phyloP scores from a whole-genome alignment of 2,329 filamentous ascomycete species.

The Clonostachys rosea region DNA sequence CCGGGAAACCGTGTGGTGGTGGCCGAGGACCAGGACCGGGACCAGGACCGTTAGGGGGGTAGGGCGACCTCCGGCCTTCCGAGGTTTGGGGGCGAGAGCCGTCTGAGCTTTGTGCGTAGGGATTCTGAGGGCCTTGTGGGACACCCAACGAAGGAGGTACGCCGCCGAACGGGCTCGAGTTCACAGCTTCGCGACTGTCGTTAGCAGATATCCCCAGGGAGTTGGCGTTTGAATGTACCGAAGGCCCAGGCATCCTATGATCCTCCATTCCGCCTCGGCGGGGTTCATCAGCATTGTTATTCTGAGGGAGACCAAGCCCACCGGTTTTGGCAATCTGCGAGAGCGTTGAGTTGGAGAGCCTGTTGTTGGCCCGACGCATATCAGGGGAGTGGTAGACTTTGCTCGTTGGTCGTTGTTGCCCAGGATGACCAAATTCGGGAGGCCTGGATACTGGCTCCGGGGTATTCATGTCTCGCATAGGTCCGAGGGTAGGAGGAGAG shows the following conservation, averaged over 20 bases:
- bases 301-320: conserved; percentile 25
- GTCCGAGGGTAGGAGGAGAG: conserved; percentile 44
- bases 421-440: conserved; percentile 66
- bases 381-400: conserved; percentile 71
- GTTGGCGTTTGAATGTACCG: conserved; percentile 46
- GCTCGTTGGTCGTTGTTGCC: conserved; percentile 62
- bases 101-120: conserved; percentile 22
- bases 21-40: conserved; percentile 1
- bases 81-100: conserved; percentile 19
- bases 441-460: conserved; percentile 75
- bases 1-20: conserved; percentile 2
- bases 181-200: conserved; percentile 45
- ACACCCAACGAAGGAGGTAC: conserved; percentile 34
- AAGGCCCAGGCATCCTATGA: conserved; percentile 30
- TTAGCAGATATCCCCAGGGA: conserved; percentile 49
- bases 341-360: conserved; percentile 78
- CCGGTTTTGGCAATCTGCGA: conserved; percentile 73
- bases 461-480: conserved; percentile 52
- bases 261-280: conserved; percentile 24
- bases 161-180: conserved; percentile 18
- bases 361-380: conserved; percentile 74
- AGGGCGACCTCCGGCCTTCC: conserved; percentile 21
- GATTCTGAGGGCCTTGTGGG: conserved; percentile 23
- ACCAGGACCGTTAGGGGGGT: conserved; percentile 7
- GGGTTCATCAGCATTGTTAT: conserved; percentile 22